These are phyloP conservation scores for Ceratobasidium sp. DNA, from an alignment of 1,284 basidiomycete species.

Conservation along the genomic window DNA sequence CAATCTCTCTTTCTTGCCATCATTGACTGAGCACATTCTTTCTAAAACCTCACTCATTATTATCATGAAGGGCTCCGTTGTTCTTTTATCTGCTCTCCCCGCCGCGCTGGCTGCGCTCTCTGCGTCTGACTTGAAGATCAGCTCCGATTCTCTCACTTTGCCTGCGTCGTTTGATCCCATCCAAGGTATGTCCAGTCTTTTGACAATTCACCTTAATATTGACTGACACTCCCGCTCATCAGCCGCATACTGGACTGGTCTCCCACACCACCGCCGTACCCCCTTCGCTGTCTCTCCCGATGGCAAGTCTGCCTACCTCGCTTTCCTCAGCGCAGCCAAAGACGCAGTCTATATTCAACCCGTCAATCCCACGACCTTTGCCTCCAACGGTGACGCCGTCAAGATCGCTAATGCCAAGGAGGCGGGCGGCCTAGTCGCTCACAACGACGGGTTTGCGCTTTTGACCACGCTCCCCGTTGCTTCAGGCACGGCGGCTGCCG, in stretches of 20 bases:
- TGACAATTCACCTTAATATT: neutral
- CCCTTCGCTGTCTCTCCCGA: conserved; percentile 15
- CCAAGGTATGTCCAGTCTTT: conserved; percentile 14
- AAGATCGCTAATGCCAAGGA: conserved; percentile 15
- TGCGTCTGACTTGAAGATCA: conserved; percentile 14
- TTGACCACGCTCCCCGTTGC: neutral
- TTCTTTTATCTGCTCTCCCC: conserved; percentile 6
- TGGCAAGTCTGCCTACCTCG: conserved; percentile 20
- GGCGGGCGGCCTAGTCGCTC: conserved; percentile 2
- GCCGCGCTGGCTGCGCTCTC: conserved; percentile 11
- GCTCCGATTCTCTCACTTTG: neutral
- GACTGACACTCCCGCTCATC: neutral
- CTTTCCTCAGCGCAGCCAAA: conserved; percentile 13
- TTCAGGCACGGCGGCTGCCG: neutral
- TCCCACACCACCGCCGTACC: conserved; percentile 15
- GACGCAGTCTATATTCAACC: conserved; percentile 18
- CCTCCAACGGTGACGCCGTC: conserved; percentile 13
- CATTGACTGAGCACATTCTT: neutral
- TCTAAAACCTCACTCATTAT: neutral
- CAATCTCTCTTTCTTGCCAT: neutral
- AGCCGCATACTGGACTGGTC: conserved; percentile 28
- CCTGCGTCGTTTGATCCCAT: conserved; percentile 25
- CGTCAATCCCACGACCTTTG: neutral
- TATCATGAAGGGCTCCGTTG: conserved; percentile 3
- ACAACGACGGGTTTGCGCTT: conserved; percentile 15